Evolutionary conservation across 1,284 basidiomycete genomes (phyloP).

Genomic region (Austroboletus novae-zelandiae): DNA sequence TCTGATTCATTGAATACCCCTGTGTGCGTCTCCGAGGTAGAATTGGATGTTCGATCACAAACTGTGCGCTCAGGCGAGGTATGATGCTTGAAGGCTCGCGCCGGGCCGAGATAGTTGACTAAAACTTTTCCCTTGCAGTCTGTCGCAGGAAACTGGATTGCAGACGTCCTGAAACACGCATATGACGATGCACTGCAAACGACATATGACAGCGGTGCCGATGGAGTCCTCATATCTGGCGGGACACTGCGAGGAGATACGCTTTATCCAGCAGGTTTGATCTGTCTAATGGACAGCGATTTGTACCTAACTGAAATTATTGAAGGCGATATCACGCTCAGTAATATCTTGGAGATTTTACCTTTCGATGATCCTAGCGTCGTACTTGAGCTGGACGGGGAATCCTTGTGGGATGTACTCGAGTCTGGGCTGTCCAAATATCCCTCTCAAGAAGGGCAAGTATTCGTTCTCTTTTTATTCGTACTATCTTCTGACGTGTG

Average conservation of each 20-base stretch:
- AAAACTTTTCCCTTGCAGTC: slow-evolving; percentile 44
- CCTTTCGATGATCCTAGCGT: slow-evolving; percentile 89
- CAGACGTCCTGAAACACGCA: slow-evolving; percentile 81
- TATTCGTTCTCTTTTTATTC: not conserved
- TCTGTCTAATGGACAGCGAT: not conserved
- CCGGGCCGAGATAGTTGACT: too few species aligned
- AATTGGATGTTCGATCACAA: slow-evolving; percentile 76
- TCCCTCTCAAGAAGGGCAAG: slow-evolving; percentile 89
- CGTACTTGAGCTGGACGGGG: slow-evolving; percentile 80
- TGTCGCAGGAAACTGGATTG: slow-evolving; percentile 85
- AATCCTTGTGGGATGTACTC: slow-evolving; percentile 78
- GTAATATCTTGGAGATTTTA: slow-evolving; percentile 83
- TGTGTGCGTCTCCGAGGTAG: slow-evolving; percentile 67
- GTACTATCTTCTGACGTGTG: not conserved
- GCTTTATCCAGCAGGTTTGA: slow-evolving; percentile 73
- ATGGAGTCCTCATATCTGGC: slow-evolving; percentile 79
- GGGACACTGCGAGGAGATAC: slow-evolving; percentile 88
- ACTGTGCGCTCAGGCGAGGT: slow-evolving; percentile 73
- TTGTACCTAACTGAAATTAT: not conserved
- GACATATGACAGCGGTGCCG: slow-evolving; percentile 62
- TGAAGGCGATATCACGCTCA: slow-evolving; percentile 72
- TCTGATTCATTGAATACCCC: slow-evolving; percentile 69
- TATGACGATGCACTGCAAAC: slow-evolving; percentile 78
- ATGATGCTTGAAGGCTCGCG: slow-evolving; percentile 2
- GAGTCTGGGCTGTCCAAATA: slow-evolving; percentile 77